phyloP scores from a whole-genome alignment of 257 asterid species.

The Solanum etuberosum region DNA sequence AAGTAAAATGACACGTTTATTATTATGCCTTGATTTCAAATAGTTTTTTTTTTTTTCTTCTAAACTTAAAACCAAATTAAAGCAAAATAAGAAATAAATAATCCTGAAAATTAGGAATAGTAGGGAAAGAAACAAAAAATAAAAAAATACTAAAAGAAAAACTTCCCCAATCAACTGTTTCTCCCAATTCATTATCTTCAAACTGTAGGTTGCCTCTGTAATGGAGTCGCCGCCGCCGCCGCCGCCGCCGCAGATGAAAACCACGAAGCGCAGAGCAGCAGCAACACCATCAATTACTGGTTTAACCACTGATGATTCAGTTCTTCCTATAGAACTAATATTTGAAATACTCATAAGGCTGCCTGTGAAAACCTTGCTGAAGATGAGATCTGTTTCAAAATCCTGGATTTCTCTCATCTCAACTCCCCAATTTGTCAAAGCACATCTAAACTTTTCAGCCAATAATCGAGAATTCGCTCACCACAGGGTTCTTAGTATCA shows the following conservation, averaged over 20 bases:
- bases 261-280: neutral
- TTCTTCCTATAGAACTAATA: neutral
- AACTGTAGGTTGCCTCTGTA: neutral
- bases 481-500: neutral
- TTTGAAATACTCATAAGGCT: constrained; percentile 6
- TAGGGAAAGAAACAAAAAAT: neutral
- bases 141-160: neutral
- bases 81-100: neutral
- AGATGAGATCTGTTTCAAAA: constrained; percentile 10
- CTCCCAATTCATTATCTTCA: neutral
- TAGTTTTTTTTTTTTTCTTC: too few relatives aligned
- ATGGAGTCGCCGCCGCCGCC: neutral
- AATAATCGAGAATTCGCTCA: neutral
- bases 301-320: neutral
- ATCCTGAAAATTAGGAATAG: neutral
- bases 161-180: neutral
- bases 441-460: constrained; percentile 13
- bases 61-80: neutral
- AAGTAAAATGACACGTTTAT: too few relatives aligned
- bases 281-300: neutral
- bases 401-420: constrained; percentile 17
- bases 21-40: neutral
- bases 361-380: constrained; percentile 29
- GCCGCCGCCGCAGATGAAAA: neutral
- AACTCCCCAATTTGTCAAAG: constrained; percentile 19